Conservation (phyloP, 1,284 basidiomycete species). For the Exobasidium cylindrosporum region DNA sequence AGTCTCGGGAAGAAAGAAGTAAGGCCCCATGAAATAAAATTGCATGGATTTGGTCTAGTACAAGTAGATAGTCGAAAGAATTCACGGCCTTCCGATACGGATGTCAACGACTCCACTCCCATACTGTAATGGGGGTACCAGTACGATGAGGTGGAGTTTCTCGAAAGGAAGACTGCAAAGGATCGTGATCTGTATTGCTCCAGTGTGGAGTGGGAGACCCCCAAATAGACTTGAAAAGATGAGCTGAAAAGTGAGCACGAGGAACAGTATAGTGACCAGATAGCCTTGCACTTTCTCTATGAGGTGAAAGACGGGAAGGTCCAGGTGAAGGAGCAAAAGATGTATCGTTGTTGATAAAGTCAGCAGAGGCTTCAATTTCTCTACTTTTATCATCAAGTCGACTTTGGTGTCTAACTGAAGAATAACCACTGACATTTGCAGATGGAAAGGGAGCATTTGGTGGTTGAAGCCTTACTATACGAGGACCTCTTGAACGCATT, state of each 20-base stretch:
- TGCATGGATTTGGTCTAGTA: no score
- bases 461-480: background rate
- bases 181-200: background rate
- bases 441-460: background rate
- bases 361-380: background rate
- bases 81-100: no score
- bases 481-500: background rate
- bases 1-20: no score
- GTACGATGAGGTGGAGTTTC: background rate
- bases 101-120: background rate
- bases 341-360: background rate
- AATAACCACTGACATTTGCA: background rate
- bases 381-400: background rate
- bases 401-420: constrained; percentile 2
- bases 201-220: background rate
- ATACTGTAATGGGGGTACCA: background rate
- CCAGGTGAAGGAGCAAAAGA: background rate
- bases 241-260: constrained; percentile 10
- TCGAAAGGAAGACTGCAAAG: background rate
- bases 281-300: background rate
- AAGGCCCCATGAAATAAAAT: no score
- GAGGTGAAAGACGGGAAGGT: background rate
- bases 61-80: no score
- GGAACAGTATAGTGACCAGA: background rate
- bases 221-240: background rate